A percentile compares a stretch with the other conserved stretches of the same genome.
Conservation (phyloP, 2,329 filamentous ascomycete genomes). For the Botrytis byssoidea region DNA sequence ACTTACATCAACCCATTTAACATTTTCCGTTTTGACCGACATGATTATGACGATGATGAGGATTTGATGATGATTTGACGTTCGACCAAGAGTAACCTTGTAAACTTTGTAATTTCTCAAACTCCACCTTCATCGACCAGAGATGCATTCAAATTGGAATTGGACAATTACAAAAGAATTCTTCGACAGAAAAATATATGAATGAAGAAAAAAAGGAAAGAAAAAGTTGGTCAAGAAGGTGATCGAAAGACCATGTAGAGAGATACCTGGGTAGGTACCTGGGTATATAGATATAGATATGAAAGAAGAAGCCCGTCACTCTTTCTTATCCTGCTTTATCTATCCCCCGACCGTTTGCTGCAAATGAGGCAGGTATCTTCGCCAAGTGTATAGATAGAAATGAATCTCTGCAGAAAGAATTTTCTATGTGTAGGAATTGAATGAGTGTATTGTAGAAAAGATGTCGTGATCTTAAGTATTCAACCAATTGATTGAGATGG, state of each 20-base stretch:
- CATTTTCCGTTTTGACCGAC: constrained; percentile 43
- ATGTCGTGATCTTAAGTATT: too few species aligned
- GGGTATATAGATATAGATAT: neutral
- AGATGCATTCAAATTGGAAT: neutral
- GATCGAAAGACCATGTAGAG: neutral
- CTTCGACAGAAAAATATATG: neutral
- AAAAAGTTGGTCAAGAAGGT: neutral
- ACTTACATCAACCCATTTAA: constrained; percentile 61
- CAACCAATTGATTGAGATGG: too few species aligned
- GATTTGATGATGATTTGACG: neutral
- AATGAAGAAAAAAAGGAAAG: neutral
- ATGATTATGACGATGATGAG: constrained; percentile 28
- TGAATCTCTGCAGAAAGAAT: neutral
- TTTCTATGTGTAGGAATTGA: neutral
- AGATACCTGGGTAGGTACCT: neutral
- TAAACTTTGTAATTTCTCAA: neutral
- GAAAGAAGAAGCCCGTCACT: neutral
- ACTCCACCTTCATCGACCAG: neutral
- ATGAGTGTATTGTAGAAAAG: neutral
- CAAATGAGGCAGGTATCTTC: neutral
- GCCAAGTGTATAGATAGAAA: neutral
- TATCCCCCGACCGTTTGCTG: neutral
- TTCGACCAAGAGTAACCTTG: neutral
- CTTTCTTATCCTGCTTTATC: neutral
- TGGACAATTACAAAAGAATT: neutral